Evolutionary conservation across 441 rosid genomes (phyloP), one percentile per base, ranked within the genome.

Genomic region (Adansonia rubrostipa): DNA sequence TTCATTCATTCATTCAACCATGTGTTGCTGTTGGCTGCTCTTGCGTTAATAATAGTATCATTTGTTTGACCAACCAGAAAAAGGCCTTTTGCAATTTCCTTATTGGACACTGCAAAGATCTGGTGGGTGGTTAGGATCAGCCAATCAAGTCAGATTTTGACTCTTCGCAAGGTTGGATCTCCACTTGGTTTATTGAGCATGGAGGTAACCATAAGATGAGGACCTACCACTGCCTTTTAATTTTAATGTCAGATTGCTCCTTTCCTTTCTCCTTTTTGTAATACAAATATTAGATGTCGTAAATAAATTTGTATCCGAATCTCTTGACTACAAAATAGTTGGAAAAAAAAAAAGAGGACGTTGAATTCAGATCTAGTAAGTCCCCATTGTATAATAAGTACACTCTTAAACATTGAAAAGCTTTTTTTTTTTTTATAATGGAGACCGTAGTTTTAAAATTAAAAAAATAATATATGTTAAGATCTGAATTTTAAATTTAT

Each of bases 61-160:
- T 50, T 54, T 42, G 50, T 40, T 51, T 15, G 13, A 44, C 69
- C 67, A 74, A 9, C 36, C 17, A 28, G 33, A 28, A 28, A 28
- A 28, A 28, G 33, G 33, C 2, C 15, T 19, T 50, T 15, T 36
- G 14, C 64, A 72, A 17, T 72, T 40, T 47, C 66, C 58, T 54
- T 28, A 54, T 5, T 54, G 53, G 60, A 19, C 51, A 58, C 15
- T 56, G 33, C 36, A 7, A 1, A 28, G 48, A 77, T 70, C 9
- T 48, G 70, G 77, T 74, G 53, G 74, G 62, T 60, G 24, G 60
- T 54, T 60, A 9, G 20, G 42, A 74, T 73, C 54, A 19, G 44
- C 54, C 53, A 24, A 74, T 79, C 61, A 10, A 66, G 3, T 61
- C 70, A 22, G 57, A 9, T 47, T 60, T 75, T 64, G 72, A 75